Evolutionary conservation across 176 grass and related monocot species (phyloP), one percentile per base, ranked within the genome.

Genomic region (Canna indica): DNA sequence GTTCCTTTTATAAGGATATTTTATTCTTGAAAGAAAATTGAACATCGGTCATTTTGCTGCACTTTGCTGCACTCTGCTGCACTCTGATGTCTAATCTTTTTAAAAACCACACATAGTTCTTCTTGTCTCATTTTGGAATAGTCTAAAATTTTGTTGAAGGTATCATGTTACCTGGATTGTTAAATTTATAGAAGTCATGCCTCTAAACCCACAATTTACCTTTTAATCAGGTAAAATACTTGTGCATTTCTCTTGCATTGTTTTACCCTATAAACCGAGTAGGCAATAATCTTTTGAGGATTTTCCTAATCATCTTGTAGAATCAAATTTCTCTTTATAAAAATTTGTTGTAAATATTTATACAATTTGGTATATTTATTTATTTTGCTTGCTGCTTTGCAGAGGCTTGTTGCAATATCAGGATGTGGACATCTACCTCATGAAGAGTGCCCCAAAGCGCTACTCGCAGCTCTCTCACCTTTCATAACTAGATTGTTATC

Each of bases 391-490:
- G 22, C 54, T 77, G 0, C 69, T 75, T 59, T 75, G 68, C 89
- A 97, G 93, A 92, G 88, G 69, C 70, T 97, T 63, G 72, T 97
- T 59, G 83, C 84, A 17, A 92, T 97, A 81, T 97, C 93, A 11
- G 82, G 80, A 59, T 97, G 93, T 41, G 93, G 93, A 35, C 93
- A 97, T 83, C 60, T 97, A 75, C 93, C 93, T 46, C 93, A 97
- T 62, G 93, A 97, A 79, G 93, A 97, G 80, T 97, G 93, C 68
- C 88, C 93, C 42, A 90, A 90, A 71, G 88, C 86, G 33, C 82
- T 97, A 24, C 88, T 97, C 20, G 89, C 88, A 4, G 93, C 93
- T 58, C 84, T 97, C 46, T 81, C 84, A 28, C 93, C 89, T 4
- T 97, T 97, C 68, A 92, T 97, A 67, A 87, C 84, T 76, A 85